phyloP scores from a whole-genome alignment of 2,329 filamentous ascomycete species.

The Zasmidium cellare region DNA sequence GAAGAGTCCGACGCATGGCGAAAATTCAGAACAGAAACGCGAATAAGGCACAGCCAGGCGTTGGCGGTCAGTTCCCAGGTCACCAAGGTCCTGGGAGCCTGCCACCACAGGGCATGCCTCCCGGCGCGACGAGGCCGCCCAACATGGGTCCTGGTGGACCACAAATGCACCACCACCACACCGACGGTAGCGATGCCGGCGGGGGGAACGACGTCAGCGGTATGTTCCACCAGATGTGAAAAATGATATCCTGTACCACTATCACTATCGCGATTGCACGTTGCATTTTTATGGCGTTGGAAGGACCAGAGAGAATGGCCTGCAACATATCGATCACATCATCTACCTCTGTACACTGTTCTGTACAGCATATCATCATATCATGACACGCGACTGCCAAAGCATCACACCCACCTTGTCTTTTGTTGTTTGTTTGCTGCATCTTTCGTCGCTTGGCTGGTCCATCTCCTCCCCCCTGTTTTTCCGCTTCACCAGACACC shows the following conservation, averaged over 20 bases:
- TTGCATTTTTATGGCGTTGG: slow-evolving; percentile 23
- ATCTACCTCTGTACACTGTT: slow-evolving; percentile 22
- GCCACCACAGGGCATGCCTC: slow-evolving; percentile 62
- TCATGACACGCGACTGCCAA: slow-evolving; percentile 15
- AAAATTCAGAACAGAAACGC: slow-evolving; percentile 78
- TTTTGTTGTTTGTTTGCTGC: slow-evolving; percentile 33
- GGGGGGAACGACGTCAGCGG: slow-evolving; percentile 76
- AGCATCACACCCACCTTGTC: slow-evolving; percentile 21
- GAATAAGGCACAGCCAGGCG: slow-evolving; percentile 21
- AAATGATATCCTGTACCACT: slow-evolving; percentile 43
- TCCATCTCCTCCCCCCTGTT: slow-evolving; percentile 22
- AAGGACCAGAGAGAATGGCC: slow-evolving; percentile 17
- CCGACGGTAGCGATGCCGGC: slow-evolving; percentile 65
- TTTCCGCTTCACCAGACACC: slow-evolving; percentile 30
- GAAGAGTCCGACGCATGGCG: slow-evolving; percentile 89
- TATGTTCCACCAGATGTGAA: slow-evolving; percentile 95
- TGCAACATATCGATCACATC: slow-evolving; percentile 20
- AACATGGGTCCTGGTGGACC: slow-evolving; percentile 57
- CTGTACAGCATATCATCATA: slow-evolving; percentile 28
- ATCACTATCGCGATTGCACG: slow-evolving; percentile 15
- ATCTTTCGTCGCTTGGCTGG: slow-evolving; percentile 20
- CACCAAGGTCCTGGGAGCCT: slow-evolving; percentile 58
- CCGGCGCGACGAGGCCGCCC: slow-evolving; percentile 58
- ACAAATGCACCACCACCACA: slow-evolving; percentile 70
- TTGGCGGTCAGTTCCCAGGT: slow-evolving; percentile 62